Base-by-base conservation (phyloP, 2,329 filamentous ascomycete genomes). In the Penicillium sp. region DNA sequence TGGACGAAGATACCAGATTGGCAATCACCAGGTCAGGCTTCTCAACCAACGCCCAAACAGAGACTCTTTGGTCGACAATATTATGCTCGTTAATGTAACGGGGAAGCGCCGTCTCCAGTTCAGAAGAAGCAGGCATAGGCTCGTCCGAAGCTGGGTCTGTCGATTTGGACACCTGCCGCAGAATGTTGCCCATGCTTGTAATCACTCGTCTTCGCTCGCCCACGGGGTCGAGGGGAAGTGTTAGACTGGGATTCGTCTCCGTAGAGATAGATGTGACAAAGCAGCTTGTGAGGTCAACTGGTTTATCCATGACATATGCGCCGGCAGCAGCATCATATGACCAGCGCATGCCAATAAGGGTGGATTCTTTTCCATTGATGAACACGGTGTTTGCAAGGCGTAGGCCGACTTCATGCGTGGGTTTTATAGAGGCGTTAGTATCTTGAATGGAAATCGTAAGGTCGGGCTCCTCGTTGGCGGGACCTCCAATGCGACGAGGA, bases 301-400 rank as follows among this genome's bases (percentile, higher is more conserved):
- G 59, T 18, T 59, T 51, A 22, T 63, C 54, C 41, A 68, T 32
- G 6, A 39, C 37, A 43, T 65, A 61, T 22, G 44, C 58, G 3
- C 53, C 51, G 16, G 48, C 13, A 44, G 11, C 50, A 24, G 20
- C 29, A 13, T 55, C 18, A 44, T 63, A 58, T 37, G 45, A 22
- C 68, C 69, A 72, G 14, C 59, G 63, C 49, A 65, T 65, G 26
- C 64, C 67, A 28, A 68, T 47, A 9, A 72, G 59, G 1, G 69
- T 72, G 23, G 62, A 64, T 40, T 70, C 66, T n/a, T 64, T 67
- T 8, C 69, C 69, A 47, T 71, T 71, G 28, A 67, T 41, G 35
- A 72, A 72, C 8, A 72, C 56, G 1, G 69, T 72, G 37, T 71
- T 69, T 27, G 69, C 66, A 22, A 71, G 61, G n/a, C 66, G 68